Percentiles rank a stretch among this genome's conserved stretches.
Evolutionary conservation across 176 grass and related monocot species (phyloP).

Genomic region (Musa itinerans): DNA sequence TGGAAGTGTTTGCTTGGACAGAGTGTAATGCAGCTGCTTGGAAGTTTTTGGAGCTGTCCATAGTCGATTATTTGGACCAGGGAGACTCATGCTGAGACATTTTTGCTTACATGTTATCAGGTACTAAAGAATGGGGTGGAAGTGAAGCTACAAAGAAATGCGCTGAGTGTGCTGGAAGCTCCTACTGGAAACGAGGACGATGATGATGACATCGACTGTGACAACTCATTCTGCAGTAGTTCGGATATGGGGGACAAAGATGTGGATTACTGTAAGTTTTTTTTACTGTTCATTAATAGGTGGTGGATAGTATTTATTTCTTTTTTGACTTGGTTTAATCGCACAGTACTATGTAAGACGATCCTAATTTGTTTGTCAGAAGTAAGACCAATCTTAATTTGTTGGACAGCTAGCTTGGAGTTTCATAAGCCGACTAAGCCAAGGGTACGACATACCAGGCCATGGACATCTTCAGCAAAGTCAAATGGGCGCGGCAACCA

Average conservation of each 20-base stretch:
- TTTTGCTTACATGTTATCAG: neutral
- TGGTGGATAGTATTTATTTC: too few species aligned
- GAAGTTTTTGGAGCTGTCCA: too few species aligned
- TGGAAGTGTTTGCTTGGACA: too few species aligned
- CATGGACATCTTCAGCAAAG: slow-evolving; percentile 44
- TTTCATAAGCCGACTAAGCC: slow-evolving; percentile 67
- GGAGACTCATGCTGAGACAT: neutral
- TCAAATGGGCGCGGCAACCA: slow-evolving; percentile 28
- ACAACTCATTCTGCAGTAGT: slow-evolving; percentile 68
- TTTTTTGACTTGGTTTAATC: too few species aligned
- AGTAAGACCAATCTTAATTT: neutral
- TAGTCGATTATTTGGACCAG: neutral
- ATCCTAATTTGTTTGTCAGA: too few species aligned
- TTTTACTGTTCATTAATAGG: neutral
- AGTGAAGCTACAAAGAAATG: slow-evolving; percentile 23
- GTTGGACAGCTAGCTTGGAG: slow-evolving; percentile 46
- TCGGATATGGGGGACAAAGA: slow-evolving; percentile 59
- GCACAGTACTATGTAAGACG: too few species aligned
- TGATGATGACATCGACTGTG: slow-evolving; percentile 3
- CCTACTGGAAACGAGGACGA: slow-evolving; percentile 17
- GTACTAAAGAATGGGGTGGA: slow-evolving; percentile 21
- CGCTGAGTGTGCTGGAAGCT: slow-evolving; percentile 22
- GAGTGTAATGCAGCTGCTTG: too few species aligned
- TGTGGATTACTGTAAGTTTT: slow-evolving; percentile 18
- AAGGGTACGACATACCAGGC: slow-evolving; percentile 50